Evolutionary conservation across 768 basidiomycete species (phyloP).

Genomic region (Russula vinacea): DNA sequence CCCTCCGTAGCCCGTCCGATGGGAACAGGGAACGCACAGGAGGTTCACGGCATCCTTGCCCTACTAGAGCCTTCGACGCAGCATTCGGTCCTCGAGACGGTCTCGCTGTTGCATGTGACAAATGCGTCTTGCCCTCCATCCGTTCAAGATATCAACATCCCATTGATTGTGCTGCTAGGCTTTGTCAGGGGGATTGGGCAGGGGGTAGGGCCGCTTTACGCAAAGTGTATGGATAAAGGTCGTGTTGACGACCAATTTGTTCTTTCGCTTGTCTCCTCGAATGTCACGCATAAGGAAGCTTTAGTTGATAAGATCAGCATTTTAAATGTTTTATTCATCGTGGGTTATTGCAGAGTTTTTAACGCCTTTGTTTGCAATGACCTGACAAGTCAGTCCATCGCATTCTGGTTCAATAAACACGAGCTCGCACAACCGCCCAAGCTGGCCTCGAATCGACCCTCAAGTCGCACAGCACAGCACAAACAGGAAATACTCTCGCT

Average conservation of each 20-base stretch:
- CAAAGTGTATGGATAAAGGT: background rate
- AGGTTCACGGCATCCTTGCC: background rate
- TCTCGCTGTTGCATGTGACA: slow-evolving; percentile 9
- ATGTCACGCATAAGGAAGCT: background rate
- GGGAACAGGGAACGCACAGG: background rate
- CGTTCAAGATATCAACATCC: background rate
- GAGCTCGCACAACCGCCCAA: background rate
- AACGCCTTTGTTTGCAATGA: background rate
- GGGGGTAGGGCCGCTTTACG: background rate
- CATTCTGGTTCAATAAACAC: background rate
- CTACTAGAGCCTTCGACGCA: slow-evolving; percentile 4
- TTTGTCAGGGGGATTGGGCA: background rate
- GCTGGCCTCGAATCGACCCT: background rate
- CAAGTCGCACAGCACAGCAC: background rate
- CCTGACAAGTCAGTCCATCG: background rate
- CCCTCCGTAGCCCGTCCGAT: no score
- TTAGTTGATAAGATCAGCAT: background rate
- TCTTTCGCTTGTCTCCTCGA: background rate
- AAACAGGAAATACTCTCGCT: background rate
- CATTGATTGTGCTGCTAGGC: background rate
- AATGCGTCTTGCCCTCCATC: no score
- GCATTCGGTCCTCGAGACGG: background rate
- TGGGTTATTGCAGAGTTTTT: background rate
- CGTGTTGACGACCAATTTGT: background rate
- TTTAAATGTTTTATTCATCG: background rate